Evolutionary conservation across 441 rosid genomes (phyloP), one percentile per base, ranked within the genome.

Genomic region (Dalechampia spathulata): DNA sequence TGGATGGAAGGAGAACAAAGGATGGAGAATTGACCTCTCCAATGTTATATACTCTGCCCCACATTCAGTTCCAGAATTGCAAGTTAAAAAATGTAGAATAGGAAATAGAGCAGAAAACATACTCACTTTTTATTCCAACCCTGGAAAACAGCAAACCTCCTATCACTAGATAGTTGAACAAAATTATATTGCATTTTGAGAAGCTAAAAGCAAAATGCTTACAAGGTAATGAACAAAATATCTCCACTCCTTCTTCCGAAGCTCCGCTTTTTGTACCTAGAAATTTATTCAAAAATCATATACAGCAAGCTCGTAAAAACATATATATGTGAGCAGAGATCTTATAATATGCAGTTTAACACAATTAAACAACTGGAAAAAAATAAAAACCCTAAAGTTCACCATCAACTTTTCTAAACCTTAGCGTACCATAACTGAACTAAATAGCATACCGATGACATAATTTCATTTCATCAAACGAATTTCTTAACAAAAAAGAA

Each of bases 121-220:
- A 81, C 96, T 87, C 80, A 87, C 96, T 83, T 85, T 81, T 85
- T 87, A 76, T 78, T 87, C 96, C 97, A 90, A 64, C 97, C 99
- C 99, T 92, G 96, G 71, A 83, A 75, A 61, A 78, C 47, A 73
- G 41, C 56, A 36, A 78, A 39, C 9, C 23, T 16, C 44, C 46
- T 20, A 68, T 60, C 66, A 70, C 55, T 75, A 58, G 64, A 57
- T 42, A 67, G 37, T 26, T 63, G 21, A 30, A 60, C 19, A 19
- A 45, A 55, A 41, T 50, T 38, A 42, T 30, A 30, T 8, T 3
- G 49, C 25, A 36, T 41, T 57, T 39, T 61, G 40, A 19, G 23
- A 58, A 49, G 49, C 11, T 30, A 45, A 42, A 47, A 57, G 34
- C 41, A 5, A 57, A 39, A 21, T 57, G 17, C 99, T 83, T 74